Percentiles rank a stretch among this genome's conserved stretches.
These are phyloP conservation scores for Rhizophagus prolifer DNA, from an alignment of 192 early-diverging fungal genomes.

Conservation along the genomic window DNA sequence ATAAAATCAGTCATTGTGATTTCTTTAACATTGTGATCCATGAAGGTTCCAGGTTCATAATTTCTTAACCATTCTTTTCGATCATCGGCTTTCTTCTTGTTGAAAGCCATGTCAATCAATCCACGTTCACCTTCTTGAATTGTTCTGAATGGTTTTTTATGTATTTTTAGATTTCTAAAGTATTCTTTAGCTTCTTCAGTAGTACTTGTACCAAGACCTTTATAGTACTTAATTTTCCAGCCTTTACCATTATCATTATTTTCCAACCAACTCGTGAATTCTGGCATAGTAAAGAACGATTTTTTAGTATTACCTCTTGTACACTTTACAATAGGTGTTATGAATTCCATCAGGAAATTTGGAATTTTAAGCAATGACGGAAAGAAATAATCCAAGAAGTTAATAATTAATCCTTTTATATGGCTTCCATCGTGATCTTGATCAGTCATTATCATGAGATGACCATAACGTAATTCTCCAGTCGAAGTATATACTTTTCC, in stretches of 20 bases:
- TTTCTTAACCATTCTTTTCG: slow-evolving; percentile 92
- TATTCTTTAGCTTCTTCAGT: slow-evolving; percentile 87
- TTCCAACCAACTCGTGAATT: slow-evolving; percentile 85
- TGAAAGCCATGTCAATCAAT: slow-evolving; percentile 96
- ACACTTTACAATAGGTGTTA: slow-evolving; percentile 82
- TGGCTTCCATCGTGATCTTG: slow-evolving; percentile 96
- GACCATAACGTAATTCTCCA: slow-evolving; percentile 85
- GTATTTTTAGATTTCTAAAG: slow-evolving; percentile 77
- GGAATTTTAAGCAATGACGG: slow-evolving; percentile 86
- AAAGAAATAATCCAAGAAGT: slow-evolving; percentile 93
- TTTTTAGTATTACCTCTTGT: slow-evolving; percentile 11
- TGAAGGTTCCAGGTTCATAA: slow-evolving; percentile 83
- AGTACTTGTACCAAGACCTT: slow-evolving; percentile 91
- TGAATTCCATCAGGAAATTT: slow-evolving; percentile 92
- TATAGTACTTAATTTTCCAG: slow-evolving; percentile 97
- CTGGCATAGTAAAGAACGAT: slow-evolving; percentile 89
- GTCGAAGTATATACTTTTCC: slow-evolving; percentile 72
- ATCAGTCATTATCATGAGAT: slow-evolving; percentile 99
- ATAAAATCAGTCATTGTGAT: slow-evolving; percentile 91
- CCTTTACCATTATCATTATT: slow-evolving; percentile 66
- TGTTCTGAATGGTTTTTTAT: slow-evolving; percentile 76
- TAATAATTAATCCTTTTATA: slow-evolving; percentile 96
- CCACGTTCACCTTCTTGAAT: slow-evolving; percentile 59
- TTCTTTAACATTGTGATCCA: slow-evolving; percentile 75
- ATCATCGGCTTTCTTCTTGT: slow-evolving; percentile 88